Base-by-base conservation (phyloP, 1,139 yeast species). In the Ogataea hybrid region DNA sequence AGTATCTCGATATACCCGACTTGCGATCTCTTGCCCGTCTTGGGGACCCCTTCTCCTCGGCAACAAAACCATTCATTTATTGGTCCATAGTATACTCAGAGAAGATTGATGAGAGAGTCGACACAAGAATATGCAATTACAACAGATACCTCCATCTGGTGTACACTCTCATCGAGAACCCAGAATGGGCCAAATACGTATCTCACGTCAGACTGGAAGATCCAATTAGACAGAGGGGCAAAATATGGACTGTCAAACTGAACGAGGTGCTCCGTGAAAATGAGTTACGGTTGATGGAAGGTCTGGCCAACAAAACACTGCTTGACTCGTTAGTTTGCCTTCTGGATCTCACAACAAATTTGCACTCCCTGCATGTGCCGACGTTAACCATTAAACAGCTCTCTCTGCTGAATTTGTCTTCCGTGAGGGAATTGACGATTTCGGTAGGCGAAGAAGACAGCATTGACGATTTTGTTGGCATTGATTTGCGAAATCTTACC, bases 91-190 rank as follows among this genome's bases (percentile, higher is more conserved):
- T 32, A 10, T 37, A 42, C 25, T 36, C 48, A 4, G 30, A 32
- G 16, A 43, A 18, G 20, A 12, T 21, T 23, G 29, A 27, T 6
- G 25, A 18, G 9, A 9, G 14, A 3, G 10, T 22, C 4, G 30
- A 32, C 1, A 43, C 49, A 2, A 7, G 25, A 10, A 33, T 45
- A 3, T n/a, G 43, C 10, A 23, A 23, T 25, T 38, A 33, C 35
- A 49, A 43, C 31, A 41, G 41, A 9, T 37, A 56, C 3, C 30
- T 57, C 15, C 33, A 36, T 5, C 34, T 57, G 33, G 37, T 51
- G 4, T 53, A 55, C 28, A 40, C 51, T 4, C 23, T 53, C 8
- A 28, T 57, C 12, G 32, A 32, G 6, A 27, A 46, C 31, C 46
- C 46, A 2, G 28, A 23, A 1, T 32, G 44, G 21, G 57, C 52